A percentile compares a stretch with the other conserved stretches of the same genome.
Conservation (phyloP, 768 basidiomycete species). For the Lanmaoa rubissima region DNA sequence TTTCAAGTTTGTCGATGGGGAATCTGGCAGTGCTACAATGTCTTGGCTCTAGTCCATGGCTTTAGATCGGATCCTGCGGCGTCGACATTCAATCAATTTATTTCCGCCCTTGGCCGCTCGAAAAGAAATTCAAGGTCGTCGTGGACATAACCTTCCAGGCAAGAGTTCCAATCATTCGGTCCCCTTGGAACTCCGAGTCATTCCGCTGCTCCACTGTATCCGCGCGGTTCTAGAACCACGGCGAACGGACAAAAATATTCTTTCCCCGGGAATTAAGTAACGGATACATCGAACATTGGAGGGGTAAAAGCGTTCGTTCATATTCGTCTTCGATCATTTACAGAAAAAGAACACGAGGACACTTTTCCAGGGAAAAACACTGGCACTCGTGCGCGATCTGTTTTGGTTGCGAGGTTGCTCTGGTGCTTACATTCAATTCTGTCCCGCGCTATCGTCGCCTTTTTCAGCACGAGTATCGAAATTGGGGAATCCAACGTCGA, state of each 20-base stretch:
- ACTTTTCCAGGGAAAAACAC: too few relatives aligned
- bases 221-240: background rate
- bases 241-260: too few relatives aligned
- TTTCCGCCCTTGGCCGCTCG: background rate
- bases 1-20: too few relatives aligned
- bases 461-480: constrained; percentile 3
- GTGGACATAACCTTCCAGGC: background rate
- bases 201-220: background rate
- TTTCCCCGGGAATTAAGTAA: too few relatives aligned
- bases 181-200: background rate
- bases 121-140: background rate
- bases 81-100: background rate
- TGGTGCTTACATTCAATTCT: background rate
- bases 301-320: background rate
- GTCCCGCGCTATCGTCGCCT: background rate
- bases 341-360: background rate
- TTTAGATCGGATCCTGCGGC: background rate
- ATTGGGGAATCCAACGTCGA: constrained; percentile 53
- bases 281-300: background rate
- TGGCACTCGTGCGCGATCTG: background rate
- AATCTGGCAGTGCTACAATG: too few relatives aligned
- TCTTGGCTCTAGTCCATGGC: too few relatives aligned
- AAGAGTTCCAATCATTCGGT: background rate
- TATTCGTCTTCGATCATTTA: background rate
- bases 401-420: background rate